Evolutionary conservation across 306 rosid species (phyloP).

Genomic region (Trifolium pratense): DNA sequence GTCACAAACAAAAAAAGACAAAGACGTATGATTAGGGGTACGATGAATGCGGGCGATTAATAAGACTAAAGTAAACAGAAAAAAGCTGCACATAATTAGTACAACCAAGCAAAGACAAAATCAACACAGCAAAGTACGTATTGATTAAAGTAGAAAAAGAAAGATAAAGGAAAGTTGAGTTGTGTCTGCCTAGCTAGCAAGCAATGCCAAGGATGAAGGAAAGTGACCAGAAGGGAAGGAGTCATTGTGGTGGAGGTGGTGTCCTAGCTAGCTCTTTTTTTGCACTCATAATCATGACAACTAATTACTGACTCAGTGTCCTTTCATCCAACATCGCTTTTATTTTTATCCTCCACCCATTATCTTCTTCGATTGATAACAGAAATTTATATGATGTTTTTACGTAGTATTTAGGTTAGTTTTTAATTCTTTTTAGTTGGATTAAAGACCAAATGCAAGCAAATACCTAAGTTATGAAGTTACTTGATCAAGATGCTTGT

Average conservation of each 20-base stretch:
- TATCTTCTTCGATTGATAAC: no score
- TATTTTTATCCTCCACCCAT: no score
- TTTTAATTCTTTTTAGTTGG: no score
- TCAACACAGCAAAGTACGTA: slow-evolving; percentile 40
- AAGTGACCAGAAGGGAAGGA: slow-evolving; percentile 37
- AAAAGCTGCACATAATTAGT: slow-evolving; percentile 35
- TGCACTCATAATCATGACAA: slow-evolving; percentile 10
- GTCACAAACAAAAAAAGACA: slow-evolving; percentile 28
- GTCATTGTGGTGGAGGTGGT: slow-evolving; percentile 41
- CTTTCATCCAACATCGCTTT: slow-evolving; percentile 14
- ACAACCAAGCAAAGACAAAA: slow-evolving; percentile 47
- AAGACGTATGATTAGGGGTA: slow-evolving; percentile 64
- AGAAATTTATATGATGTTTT: no score
- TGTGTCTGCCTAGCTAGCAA: slow-evolving; percentile 28
- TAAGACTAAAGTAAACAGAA: slow-evolving; percentile 37
- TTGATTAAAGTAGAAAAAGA: slow-evolving; percentile 49
- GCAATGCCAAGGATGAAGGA: slow-evolving; percentile 15
- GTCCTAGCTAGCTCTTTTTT: background rate
- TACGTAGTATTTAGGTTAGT: no score
- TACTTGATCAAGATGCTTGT: no score
- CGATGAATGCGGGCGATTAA: slow-evolving; percentile 82
- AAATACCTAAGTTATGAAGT: no score
- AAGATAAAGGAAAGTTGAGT: slow-evolving; percentile 41
- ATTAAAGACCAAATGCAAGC: no score
- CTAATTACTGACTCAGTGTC: background rate